Evolutionary conservation across 73 alveolate species (phyloP), one percentile per base, ranked within the genome.

Genomic region (Stentor roeselii): DNA sequence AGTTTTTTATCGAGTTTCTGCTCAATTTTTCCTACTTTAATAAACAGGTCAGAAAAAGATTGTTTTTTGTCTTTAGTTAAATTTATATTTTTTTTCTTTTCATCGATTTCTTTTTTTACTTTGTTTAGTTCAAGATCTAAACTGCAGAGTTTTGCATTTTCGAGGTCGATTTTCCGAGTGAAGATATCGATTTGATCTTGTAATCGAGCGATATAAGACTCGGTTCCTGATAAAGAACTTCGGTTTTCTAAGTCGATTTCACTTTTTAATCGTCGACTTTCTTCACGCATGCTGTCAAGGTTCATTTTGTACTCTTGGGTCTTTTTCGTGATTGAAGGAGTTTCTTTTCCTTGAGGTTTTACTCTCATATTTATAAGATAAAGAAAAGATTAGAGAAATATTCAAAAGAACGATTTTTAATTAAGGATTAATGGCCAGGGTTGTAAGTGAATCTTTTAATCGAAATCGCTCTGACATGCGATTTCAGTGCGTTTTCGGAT

Each of bases 1-100:
- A 88, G 75, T 21, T 90, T 86, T 89, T 90, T 86, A 86, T 91
- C 96, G 41, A 93, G 80, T 60, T 88, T 88, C 60, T 88, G 87
- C 84, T 93, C 95, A 60, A 82, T 61, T 74, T 89, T 86, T 60
- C 86, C 75, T 59, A 89, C 91, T 77, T 89, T 92, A 39, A 83
- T 84, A 41, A 91, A 32, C 39, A 76, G 14, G 14, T 27, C n/a
- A n/a, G 32, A 78, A 76, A 36, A 36, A 2, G 84, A 36, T 76
- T 76, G 82, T 76, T 76, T 39, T 21, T 76, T 37, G 15, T 40
- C 0, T 35, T 41, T 76, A 14, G 60, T n/a, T 6, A 35, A 15
- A 36, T n/a, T 37, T 2, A 76, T 36, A 14, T 27, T 31, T 1
- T 14, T n/a, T 21, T 67, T 27, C 59, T 76, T 39, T n/a, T 76